A percentile compares a stretch with the other conserved stretches of the same genome.
Conservation (phyloP, 139 green algal genomes). For the Closterium sp. region DNA sequence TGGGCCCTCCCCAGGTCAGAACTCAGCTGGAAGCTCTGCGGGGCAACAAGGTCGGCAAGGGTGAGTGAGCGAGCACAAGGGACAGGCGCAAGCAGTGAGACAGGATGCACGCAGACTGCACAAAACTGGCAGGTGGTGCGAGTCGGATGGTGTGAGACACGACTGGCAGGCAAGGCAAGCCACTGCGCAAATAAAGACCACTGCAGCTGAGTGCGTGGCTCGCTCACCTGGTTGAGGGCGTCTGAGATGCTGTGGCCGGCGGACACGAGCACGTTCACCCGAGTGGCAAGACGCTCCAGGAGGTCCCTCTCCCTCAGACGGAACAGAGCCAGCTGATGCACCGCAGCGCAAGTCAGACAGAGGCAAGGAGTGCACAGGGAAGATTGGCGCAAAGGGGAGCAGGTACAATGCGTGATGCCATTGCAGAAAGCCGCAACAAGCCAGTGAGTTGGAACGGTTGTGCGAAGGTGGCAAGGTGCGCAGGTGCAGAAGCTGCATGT, state of each 20-base stretch:
- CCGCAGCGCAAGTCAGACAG: not conserved
- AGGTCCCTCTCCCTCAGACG: conserved; percentile 39
- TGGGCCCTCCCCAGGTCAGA: conserved; percentile 30
- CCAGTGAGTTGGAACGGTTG: too few relatives aligned
- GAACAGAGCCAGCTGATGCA: conserved; percentile 37
- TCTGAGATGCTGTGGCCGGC: conserved; percentile 20
- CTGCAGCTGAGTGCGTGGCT: too few relatives aligned
- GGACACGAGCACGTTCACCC: not conserved
- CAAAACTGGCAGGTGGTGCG: too few relatives aligned
- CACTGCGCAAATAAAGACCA: too few relatives aligned
- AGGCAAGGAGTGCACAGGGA: not conserved
- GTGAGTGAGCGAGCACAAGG: not conserved
- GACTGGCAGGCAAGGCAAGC: too few relatives aligned
- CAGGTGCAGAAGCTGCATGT: not conserved
- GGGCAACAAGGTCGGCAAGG: not conserved
- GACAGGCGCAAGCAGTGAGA: too few relatives aligned
- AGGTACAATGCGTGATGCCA: too few relatives aligned
- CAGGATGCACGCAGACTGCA: too few relatives aligned
- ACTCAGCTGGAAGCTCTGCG: conserved; percentile 42
- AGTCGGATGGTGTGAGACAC: too few relatives aligned
- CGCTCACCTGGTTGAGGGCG: conserved; percentile 38
- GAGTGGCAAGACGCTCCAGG: conserved; percentile 32
- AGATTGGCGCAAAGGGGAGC: too few relatives aligned
- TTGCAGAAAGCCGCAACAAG: too few relatives aligned
- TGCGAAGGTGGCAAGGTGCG: not conserved